phyloP scores from a whole-genome alignment of 345 rosid genomes.

The Geranium rotundifolium region DNA sequence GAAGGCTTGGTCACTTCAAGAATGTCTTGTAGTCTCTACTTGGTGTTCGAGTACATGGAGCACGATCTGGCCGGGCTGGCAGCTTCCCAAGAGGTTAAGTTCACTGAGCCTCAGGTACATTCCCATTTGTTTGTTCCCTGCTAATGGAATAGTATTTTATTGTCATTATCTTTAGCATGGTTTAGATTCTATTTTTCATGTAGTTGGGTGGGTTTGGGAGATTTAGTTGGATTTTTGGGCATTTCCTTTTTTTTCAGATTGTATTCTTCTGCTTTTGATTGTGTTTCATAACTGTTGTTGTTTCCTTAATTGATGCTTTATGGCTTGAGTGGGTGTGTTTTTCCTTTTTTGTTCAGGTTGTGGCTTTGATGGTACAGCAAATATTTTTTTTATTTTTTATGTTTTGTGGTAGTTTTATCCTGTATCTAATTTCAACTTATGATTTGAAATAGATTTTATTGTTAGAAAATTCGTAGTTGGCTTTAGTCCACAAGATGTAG shows the following conservation, averaged over 20 bases:
- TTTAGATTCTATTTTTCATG: constrained; percentile 3
- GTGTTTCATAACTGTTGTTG: constrained; percentile 9
- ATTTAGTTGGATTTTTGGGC: constrained; percentile 5
- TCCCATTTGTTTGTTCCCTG: background rate
- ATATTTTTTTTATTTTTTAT: no score
- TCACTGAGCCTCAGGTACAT: constrained; percentile 76
- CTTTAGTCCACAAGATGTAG: background rate
- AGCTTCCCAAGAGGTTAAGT: constrained; percentile 58
- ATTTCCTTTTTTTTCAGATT: constrained; percentile 10
- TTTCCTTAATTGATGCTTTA: constrained; percentile 10
- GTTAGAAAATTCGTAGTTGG: background rate
- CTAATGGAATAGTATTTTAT: background rate
- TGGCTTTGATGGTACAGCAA: background rate
- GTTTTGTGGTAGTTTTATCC: background rate
- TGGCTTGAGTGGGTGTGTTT: constrained; percentile 6
- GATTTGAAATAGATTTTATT: background rate
- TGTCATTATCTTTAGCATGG: background rate
- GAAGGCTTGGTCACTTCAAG: constrained; percentile 85
- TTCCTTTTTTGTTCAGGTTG: background rate
- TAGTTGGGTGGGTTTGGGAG: constrained; percentile 9
- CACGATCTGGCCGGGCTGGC: constrained; percentile 89
- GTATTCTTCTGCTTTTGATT: constrained; percentile 15
- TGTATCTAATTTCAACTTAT: no score
- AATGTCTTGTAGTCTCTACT: constrained; percentile 77
- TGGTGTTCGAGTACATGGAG: constrained; percentile 89